A percentile compares a stretch with the other conserved stretches of the same genome.
These are phyloP conservation scores for Corchorus capsularis DNA, from an alignment of 345 rosid species.

Conservation along the genomic window DNA sequence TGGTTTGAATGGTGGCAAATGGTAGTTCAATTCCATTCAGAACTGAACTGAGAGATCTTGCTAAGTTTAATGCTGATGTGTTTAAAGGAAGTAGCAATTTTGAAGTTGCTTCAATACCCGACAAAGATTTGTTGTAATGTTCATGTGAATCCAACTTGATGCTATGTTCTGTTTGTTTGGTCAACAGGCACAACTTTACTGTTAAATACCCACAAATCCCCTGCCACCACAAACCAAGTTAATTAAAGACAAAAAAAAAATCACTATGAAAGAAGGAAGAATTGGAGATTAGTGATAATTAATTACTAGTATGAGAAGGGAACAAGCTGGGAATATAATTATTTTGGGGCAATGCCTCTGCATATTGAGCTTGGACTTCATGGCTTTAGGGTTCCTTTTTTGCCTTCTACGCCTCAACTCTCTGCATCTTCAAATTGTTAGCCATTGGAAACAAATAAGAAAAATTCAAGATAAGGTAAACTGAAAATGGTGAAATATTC, in stretches of 20 bases:
- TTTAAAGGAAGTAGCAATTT: constrained; percentile 27
- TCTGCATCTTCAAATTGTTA: background rate
- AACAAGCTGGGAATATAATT: background rate
- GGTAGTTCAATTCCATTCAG: constrained; percentile 36
- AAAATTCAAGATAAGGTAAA: background rate
- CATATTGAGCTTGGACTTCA: background rate
- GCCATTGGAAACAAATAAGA: too few relatives aligned
- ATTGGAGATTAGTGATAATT: background rate
- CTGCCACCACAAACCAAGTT: constrained; percentile 18
- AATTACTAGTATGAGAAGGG: background rate
- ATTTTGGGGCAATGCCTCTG: background rate
- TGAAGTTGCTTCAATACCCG: constrained; percentile 35
- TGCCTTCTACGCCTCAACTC: background rate
- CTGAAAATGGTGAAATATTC: background rate
- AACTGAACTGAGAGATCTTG: constrained; percentile 33
- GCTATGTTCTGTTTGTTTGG: constrained; percentile 10
- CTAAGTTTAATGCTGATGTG: constrained; percentile 36
- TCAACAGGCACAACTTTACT: constrained; percentile 22
- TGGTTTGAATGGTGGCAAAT: constrained; percentile 28
- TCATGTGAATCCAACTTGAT: constrained; percentile 8
- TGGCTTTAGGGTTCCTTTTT: background rate
- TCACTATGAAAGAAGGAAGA: background rate
- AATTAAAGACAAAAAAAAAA: background rate
- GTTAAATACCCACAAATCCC: constrained; percentile 25
- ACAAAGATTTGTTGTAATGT: constrained; percentile 9